Percentiles rank a stretch among this genome's conserved stretches.
These are phyloP conservation scores for Xylaria intraflava DNA, from an alignment of 495 filamentous ascomycete species.

Conservation along the genomic window DNA sequence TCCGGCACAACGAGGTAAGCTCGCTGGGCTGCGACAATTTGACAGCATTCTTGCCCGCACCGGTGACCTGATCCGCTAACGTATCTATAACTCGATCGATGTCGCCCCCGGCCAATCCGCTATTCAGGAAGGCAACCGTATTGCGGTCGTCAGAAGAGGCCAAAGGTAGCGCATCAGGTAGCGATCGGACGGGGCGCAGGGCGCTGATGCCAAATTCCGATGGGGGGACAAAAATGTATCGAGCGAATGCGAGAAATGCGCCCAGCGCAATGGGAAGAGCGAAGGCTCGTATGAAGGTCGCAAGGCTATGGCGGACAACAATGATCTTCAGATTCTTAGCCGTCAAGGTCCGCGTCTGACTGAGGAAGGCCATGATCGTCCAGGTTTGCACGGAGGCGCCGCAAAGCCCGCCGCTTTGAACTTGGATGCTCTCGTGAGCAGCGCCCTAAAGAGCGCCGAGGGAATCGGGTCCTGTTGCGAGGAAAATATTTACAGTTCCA, in stretches of 20 bases:
- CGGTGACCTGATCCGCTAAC: conserved; percentile 45
- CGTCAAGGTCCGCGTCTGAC: conserved; percentile 67
- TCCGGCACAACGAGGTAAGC: conserved; percentile 56
- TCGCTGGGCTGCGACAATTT: conserved; percentile 47
- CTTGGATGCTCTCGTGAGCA: not conserved
- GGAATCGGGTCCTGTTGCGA: conserved; percentile 5
- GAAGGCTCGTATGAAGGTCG: conserved; percentile 62
- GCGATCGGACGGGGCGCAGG: conserved; percentile 49
- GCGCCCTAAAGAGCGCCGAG: not conserved
- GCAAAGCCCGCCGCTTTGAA: not conserved
- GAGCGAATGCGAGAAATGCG: conserved; percentile 59
- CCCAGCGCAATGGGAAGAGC: conserved; percentile 65
- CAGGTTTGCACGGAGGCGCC: not conserved
- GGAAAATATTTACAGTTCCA: conserved; percentile 6
- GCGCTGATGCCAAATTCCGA: conserved; percentile 61
- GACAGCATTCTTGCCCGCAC: conserved; percentile 49
- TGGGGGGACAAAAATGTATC: conserved; percentile 61
- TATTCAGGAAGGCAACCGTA: conserved; percentile 75
- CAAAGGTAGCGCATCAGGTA: conserved; percentile 51
- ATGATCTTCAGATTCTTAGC: conserved; percentile 69
- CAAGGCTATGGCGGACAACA: conserved; percentile 53
- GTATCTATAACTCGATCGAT: conserved; percentile 64
- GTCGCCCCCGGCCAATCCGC: conserved; percentile 59
- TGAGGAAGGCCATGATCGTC: conserved; percentile 46
- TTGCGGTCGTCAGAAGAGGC: conserved; percentile 45